phyloP scores from a whole-genome alignment of 768 basidiomycete species.

The Tricholoma terreum region DNA sequence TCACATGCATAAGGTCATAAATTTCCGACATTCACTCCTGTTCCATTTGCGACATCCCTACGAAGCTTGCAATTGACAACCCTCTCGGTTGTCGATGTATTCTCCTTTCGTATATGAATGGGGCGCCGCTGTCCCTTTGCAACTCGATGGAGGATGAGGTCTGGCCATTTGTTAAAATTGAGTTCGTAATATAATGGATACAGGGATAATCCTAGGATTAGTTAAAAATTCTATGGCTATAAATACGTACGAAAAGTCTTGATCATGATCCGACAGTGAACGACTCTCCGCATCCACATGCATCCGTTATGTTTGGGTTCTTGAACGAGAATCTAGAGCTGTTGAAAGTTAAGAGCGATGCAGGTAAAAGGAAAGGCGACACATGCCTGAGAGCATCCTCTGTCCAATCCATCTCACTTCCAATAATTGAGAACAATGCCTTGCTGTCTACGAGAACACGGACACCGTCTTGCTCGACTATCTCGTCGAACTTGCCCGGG shows the following conservation, averaged over 20 bases:
- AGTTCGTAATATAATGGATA: background rate
- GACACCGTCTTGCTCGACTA: slow-evolving; percentile 94
- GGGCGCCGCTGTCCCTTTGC: no score
- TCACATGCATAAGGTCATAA: no score
- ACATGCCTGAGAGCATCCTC: slow-evolving; percentile 83
- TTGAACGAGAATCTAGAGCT: slow-evolving; percentile 82
- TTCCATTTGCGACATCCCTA: no score
- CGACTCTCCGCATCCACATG: slow-evolving; percentile 93
- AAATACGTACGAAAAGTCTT: slow-evolving; percentile 10
- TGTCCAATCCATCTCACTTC: slow-evolving; percentile 98
- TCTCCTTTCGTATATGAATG: no score
- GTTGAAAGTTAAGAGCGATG: background rate
- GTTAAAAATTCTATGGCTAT: background rate
- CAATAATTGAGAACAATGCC: slow-evolving; percentile 96
- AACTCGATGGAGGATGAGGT: no score
- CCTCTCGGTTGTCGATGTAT: no score
- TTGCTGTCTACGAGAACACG: slow-evolving; percentile 93
- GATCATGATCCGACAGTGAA: slow-evolving; percentile 58
- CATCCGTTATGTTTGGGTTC: slow-evolving; percentile 93
- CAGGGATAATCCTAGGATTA: background rate
- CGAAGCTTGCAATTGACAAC: no score
- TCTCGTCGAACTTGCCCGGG: slow-evolving; percentile 90
- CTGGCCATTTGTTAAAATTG: no score
- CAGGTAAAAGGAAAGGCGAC: background rate
- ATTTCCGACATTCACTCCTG: no score